These are phyloP conservation scores for Barnettozyma populi DNA, from an alignment of 805 yeast species.

Conservation along the genomic window DNA sequence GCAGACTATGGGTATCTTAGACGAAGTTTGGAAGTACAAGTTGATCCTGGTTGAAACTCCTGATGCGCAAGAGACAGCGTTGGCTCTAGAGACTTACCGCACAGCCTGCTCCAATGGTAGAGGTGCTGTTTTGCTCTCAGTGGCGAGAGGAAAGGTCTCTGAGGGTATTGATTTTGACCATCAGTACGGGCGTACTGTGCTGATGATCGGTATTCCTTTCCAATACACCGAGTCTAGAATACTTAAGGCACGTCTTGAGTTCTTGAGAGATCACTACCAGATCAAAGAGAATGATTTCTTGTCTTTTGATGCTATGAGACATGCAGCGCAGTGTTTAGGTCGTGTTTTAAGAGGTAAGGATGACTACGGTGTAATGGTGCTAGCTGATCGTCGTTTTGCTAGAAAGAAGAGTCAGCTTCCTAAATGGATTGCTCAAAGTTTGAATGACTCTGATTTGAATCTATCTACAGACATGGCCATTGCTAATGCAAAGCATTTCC, in stretches of 20 bases:
- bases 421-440: constrained; percentile 94
- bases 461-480: constrained; percentile 96
- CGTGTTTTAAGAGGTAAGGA: constrained; percentile 96
- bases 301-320: constrained; percentile 99
- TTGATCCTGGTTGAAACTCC: constrained; percentile 95
- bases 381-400: constrained; percentile 91
- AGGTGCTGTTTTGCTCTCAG: constrained; percentile 93
- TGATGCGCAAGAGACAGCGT: constrained; percentile 95
- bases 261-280: constrained; percentile 85
- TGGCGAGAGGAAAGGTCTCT: constrained; percentile 97
- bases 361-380: constrained; percentile 97
- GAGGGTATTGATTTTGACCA: constrained; percentile 99
- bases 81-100: constrained; percentile 92
- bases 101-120: constrained; percentile 96
- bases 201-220: constrained; percentile 98
- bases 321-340: constrained; percentile 98
- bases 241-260: constrained; percentile 89
- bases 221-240: constrained; percentile 98
- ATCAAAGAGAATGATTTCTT: constrained; percentile 91
- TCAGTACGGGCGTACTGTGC: constrained; percentile 94
- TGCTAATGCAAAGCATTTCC: constrained; percentile 87
- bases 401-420: constrained; percentile 86
- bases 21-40: constrained; percentile 97
- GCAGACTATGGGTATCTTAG: constrained; percentile 97
- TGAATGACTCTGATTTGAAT: constrained; percentile 86